Base-by-base conservation (phyloP, 768 basidiomycete species). In the Cystobasidium tubakii region DNA sequence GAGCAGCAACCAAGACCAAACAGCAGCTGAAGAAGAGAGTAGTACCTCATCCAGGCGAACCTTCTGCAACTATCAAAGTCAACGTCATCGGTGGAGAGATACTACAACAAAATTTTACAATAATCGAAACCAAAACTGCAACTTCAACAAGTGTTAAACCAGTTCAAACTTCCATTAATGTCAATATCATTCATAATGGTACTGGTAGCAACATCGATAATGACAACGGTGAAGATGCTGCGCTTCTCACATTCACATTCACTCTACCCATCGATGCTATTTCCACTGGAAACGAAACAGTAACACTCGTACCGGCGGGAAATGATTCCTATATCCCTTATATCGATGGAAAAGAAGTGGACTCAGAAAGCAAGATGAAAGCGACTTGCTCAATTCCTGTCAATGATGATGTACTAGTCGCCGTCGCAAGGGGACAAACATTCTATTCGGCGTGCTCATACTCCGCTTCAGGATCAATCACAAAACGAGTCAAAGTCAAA, bases 131-230 rank as follows among this genome's bases (percentile, higher is more conserved):
- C 17, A 27, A 60, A 13, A 71, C 54, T 34, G 43, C 44, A n/a
- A 50, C 66, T 34, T 43, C 66, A 29, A 67, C 55, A 10, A 33
- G 46, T 25, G 34, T 25, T 10, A 67, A 67, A 53, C 36, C 54
- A 21, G 69, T 54, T 19, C 33, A 71, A 25, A 71, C 69, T 3
- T 31, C 29, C 12, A 55, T 36, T 17, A 53, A 25, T 29, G 69
- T 71, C 54, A 71, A 69, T 39, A 43, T 65, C 34, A 27, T 54
- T 10, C 44, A 54, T 15, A 69, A 69, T 50, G 46, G 46, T 31
- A 66, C 31, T n/a, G 15, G n/a, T n/a, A 25, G 31, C 6, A 21
- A 9, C 25, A 65, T 65, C 23, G 25, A 15, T 2, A 19, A 43
- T 15, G 63, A 34, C 4, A 33, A 43, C 6, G 17, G n/a, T 17